These are phyloP conservation scores for Cercospora sesami DNA, from an alignment of 2,329 filamentous ascomycete genomes.

Conservation along the genomic window DNA sequence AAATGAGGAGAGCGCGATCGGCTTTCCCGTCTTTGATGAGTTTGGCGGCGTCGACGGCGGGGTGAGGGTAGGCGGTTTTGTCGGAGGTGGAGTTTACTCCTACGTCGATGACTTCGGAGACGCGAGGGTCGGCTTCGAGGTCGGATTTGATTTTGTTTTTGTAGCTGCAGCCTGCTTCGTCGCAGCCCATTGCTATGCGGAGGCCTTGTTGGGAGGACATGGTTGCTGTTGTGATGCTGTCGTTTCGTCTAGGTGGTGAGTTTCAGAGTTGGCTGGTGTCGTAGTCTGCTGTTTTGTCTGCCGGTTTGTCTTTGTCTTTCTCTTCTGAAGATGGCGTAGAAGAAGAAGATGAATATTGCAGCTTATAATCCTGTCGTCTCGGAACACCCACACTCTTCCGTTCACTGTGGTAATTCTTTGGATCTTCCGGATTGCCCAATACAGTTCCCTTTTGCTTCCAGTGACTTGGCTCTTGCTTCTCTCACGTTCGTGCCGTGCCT, in stretches of 20 bases:
- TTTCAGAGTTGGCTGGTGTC: constrained; percentile 38
- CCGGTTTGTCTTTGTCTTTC: constrained; percentile 20
- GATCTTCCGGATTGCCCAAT: constrained; percentile 38
- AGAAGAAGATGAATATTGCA: not conserved
- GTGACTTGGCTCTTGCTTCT: constrained; percentile 39
- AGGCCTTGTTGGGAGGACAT: constrained; percentile 25
- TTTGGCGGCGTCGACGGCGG: constrained; percentile 70
- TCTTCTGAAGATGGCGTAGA: constrained; percentile 26
- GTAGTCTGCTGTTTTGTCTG: constrained; percentile 29
- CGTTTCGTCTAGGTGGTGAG: not conserved
- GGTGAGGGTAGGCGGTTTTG: constrained; percentile 79
- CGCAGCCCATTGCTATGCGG: constrained; percentile 63
- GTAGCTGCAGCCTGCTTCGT: constrained; percentile 75
- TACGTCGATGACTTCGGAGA: constrained; percentile 70
- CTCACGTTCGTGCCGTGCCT: constrained; percentile 40
- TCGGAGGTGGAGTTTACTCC: constrained; percentile 66
- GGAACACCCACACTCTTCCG: constrained; percentile 10
- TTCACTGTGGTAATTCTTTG: constrained; percentile 30
- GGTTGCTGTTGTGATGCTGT: constrained; percentile 22
- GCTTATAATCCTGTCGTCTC: constrained; percentile 12
- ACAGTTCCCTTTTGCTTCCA: constrained; percentile 38
- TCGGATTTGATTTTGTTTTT: constrained; percentile 75
- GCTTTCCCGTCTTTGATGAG: constrained; percentile 63
- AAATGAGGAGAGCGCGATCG: constrained; percentile 79
- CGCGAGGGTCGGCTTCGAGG: constrained; percentile 66